Conservation (phyloP, 2,329 filamentous ascomycete genomes). For the Aspergillus fischeri region DNA sequence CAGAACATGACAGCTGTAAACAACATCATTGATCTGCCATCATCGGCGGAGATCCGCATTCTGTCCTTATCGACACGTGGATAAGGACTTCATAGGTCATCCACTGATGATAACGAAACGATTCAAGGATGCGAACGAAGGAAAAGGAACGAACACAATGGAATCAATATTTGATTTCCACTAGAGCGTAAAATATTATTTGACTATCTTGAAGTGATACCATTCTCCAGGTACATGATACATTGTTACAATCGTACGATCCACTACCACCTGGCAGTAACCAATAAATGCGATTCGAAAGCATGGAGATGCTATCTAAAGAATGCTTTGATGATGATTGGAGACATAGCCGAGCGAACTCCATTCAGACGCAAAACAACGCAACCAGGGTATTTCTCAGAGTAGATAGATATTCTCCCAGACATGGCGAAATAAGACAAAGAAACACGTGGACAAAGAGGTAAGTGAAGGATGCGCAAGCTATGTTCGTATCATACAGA, state of each 20-base stretch:
- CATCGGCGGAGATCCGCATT: neutral
- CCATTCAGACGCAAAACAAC: neutral
- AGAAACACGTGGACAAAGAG: neutral
- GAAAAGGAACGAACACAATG: neutral
- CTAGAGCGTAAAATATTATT: neutral
- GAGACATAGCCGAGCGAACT: neutral
- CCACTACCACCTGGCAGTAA: neutral
- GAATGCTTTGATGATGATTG: neutral
- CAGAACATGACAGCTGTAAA: conserved; percentile 13
- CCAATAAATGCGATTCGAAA: neutral
- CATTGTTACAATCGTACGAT: neutral
- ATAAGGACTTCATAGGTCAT: neutral
- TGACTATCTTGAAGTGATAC: neutral
- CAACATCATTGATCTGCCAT: neutral
- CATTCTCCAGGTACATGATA: neutral
- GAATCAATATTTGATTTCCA: neutral
- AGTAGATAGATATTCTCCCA: neutral
- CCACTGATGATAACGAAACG: neutral
- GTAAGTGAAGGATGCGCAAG: neutral
- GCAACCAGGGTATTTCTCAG: neutral
- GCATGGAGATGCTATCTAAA: neutral
- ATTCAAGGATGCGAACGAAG: neutral
- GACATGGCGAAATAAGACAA: neutral
- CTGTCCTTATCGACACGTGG: neutral
- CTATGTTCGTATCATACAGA: neutral